phyloP scores from a whole-genome alignment of 2,329 filamentous ascomycete genomes.

The Hymenoscyphus fructigenus region DNA sequence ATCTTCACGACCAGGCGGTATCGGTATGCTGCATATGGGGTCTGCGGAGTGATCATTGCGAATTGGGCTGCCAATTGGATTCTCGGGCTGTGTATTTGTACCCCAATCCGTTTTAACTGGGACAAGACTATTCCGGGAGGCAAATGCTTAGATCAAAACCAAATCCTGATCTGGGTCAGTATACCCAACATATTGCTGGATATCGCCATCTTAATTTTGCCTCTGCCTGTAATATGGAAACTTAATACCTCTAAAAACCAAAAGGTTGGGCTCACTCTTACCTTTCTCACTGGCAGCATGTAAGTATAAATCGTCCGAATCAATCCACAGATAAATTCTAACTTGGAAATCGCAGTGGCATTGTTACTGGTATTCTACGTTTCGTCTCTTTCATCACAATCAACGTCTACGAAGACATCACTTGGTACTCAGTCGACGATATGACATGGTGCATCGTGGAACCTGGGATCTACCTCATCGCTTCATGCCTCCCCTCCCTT shows the following conservation, averaged over 20 bases:
- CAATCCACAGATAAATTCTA: no score
- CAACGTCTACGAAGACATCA: no score
- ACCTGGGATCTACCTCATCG: no score
- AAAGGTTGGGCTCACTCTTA: background rate
- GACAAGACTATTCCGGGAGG: constrained; percentile 14
- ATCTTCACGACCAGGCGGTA: constrained; percentile 17
- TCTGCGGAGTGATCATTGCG: constrained; percentile 12
- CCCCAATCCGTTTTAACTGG: constrained; percentile 18
- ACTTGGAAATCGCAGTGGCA: no score
- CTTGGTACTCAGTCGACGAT: no score
- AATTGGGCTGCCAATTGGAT: constrained; percentile 10
- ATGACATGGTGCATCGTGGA: no score
- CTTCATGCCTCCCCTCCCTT: no score
- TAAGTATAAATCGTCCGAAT: background rate
- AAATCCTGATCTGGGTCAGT: background rate
- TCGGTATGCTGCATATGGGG: constrained; percentile 15
- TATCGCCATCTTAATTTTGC: background rate
- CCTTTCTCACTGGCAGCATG: background rate
- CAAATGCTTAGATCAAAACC: constrained; percentile 9
- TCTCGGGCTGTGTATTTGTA: constrained; percentile 20
- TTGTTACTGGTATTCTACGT: no score
- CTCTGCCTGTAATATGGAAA: background rate
- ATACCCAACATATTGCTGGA: background rate
- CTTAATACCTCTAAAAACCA: background rate
- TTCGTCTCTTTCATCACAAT: no score